A percentile compares a stretch with the other conserved stretches of the same genome.
Evolutionary conservation across 495 filamentous ascomycete genomes (phyloP).

Genomic region (Penicillium alfredii): DNA sequence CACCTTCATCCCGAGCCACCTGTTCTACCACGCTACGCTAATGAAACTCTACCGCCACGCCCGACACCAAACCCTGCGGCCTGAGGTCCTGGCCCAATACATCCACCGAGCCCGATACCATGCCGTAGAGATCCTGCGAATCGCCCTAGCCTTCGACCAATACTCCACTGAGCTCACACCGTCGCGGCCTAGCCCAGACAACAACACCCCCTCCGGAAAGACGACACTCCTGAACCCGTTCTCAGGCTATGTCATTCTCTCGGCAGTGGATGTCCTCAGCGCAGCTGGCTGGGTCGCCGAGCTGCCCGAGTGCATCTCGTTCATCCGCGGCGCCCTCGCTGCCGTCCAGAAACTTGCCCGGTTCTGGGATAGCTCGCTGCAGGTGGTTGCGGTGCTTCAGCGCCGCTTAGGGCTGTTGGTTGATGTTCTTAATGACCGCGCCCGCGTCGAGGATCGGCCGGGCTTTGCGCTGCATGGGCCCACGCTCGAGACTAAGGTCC

Average conservation of each 20-base stretch:
- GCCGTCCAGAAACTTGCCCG: constrained; percentile 26
- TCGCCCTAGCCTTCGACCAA: constrained; percentile 24
- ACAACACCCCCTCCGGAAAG: constrained; percentile 4
- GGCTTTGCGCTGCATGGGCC: constrained; percentile 29
- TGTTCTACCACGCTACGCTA: constrained; percentile 54
- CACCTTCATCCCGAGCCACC: constrained; percentile 53
- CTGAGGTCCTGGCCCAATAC: constrained; percentile 27
- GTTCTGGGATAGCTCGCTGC: constrained; percentile 30
- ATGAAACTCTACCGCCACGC: constrained; percentile 59
- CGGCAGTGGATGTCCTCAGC: constrained; percentile 44
- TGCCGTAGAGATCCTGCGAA: constrained; percentile 37
- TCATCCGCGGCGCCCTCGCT: constrained; percentile 42
- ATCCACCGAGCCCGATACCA: constrained; percentile 37
- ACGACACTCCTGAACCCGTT: constrained; percentile 35
- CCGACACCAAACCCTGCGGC: constrained; percentile 31
- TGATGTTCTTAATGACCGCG: constrained; percentile 22
- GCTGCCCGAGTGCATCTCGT: constrained; percentile 38
- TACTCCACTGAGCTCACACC: constrained; percentile 18
- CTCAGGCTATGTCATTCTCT: constrained; percentile 38
- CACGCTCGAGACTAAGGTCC: constrained; percentile 29
- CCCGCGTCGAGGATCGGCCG: constrained; percentile 21
- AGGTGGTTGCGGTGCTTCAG: constrained; percentile 25
- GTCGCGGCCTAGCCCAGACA: constrained; percentile 15
- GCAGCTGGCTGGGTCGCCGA: constrained; percentile 29
- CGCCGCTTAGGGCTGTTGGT: constrained; percentile 25